Evolutionary conservation across 441 rosid species (phyloP), one percentile per base, ranked within the genome.

Genomic region (Biscutella laevigata): DNA sequence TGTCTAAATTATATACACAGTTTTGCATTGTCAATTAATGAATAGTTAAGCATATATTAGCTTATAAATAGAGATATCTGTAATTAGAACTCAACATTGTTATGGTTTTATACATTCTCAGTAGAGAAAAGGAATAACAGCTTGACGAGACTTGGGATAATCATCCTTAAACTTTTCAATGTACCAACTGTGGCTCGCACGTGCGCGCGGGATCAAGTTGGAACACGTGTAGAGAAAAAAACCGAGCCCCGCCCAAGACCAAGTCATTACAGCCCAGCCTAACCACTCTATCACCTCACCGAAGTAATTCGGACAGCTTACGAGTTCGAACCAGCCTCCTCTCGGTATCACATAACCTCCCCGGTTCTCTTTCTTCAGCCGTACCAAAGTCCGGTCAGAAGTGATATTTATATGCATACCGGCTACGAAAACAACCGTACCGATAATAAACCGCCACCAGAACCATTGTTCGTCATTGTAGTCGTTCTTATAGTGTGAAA

Each of bases 241-340:
- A 16, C 75, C 95, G 10, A 88, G 41, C 4, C 96, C 98, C 6
- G 47, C 82, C 86, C 79, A 77, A 17, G 98, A 91, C 84, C 87
- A 82, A 2, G 86, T 82, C 94, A 88, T 88, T 40, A 85, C 41
- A 9, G 82, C 71, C 95, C 95, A 88, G 3, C 96, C 98, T 14
- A 75, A 39, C 96, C 94, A 88, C 74, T 91, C 96, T 53, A 71
- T n/a, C 6, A 77, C 74, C 71, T 91, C 96, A 6, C 98, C 96
- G 0, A 82, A 74, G 54, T 91, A 88, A 49, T 85, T 88, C 1
- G 98, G 94, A 41, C 96, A 89, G 61, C 88, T 83, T 17, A 80
- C 84, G 8, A 67, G 1, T 61, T 89, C 87, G 46, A 89, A 83
- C 85, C 67, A 72, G 2, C 90, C 87, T 47, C 81, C 82, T 41